phyloP scores from a whole-genome alignment of 495 filamentous ascomycete genomes.

The Hypoxylon fuscum region DNA sequence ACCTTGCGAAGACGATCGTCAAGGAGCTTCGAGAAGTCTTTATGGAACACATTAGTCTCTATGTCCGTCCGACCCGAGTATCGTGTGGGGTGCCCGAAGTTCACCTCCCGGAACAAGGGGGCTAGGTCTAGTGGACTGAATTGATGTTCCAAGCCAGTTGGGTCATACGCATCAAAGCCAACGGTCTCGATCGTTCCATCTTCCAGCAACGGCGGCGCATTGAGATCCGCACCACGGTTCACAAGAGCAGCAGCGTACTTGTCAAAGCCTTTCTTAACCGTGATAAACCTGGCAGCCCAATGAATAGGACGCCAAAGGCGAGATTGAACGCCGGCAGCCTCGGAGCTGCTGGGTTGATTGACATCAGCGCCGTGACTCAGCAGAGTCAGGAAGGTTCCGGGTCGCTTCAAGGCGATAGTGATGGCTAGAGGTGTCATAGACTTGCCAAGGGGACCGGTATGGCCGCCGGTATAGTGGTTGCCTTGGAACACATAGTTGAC shows the following conservation, averaged over 20 bases:
- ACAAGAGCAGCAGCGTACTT: background rate
- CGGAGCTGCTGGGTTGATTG: no score
- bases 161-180: background rate
- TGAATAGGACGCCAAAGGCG: slow-evolving; percentile 12
- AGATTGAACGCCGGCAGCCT: no score
- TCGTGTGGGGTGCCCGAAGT: background rate
- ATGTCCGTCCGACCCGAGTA: background rate
- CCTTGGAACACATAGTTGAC: slow-evolving; percentile 3
- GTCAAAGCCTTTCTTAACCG: background rate
- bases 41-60: background rate
- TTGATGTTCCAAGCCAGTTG: no score
- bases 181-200: background rate
- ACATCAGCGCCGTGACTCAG: slow-evolving; percentile 1
- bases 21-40: background rate
- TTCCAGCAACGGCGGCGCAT: background rate
- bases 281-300: background rate
- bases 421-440: slow-evolving; percentile 3
- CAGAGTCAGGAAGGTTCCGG: background rate
- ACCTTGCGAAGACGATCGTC: background rate
- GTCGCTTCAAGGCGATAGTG: slow-evolving; percentile 6
- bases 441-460: background rate
- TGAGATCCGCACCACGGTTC: slow-evolving; percentile 6
- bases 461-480: background rate
- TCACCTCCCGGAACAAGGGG: background rate
- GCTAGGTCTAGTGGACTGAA: background rate